Evolutionary conservation across 2,329 filamentous ascomycete species (phyloP), one percentile per base, ranked within the genome.

Genomic region (Truncatella angustata): DNA sequence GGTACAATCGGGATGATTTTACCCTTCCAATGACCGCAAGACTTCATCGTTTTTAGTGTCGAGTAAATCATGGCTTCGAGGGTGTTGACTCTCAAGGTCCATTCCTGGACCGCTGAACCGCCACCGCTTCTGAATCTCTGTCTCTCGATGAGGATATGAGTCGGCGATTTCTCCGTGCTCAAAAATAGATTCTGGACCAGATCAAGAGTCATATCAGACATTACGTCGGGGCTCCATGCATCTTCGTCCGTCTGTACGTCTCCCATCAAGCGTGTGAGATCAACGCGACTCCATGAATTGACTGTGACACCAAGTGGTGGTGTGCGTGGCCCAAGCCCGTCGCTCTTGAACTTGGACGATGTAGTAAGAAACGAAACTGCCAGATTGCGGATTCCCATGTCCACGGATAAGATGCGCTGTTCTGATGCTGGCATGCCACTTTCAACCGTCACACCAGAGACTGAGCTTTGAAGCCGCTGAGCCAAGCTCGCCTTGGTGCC

Each of bases 341-440:
- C 50, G 32, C 47, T 16, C 35, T 43, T 44, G 51, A 32, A 28
- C 36, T 26, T 23, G 54, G 43, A 57, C 63, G 16, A 70, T 10
- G 56, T 62, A 4, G 62, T 58, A 24, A 89, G 67, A 55, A 90
- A 76, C 57, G 87, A 88, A 65, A 84, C 90, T 1, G 89, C 90
- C 4, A 95, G 74, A 65, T 95, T 95, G 39, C 83, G 84, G 58
- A 95, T 88, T 4, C 90, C 90, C 82, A 94, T 87, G 66, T 95
- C 90, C 56, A 95, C 87, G 64, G 88, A 92, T 30, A 94, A 68
- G 21, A 94, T 76, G 77, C 59, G 73, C 53, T 40, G 59, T 26
- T 34, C 53, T 45, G 23, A 52, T 53, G 62, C 56, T 32, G 52
- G 64, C 4, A 21, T 56, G 16, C n/a, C 60, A 5, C 10, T 12